A percentile compares a stretch with the other conserved stretches of the same genome.
Evolutionary conservation across 106 monocot species (phyloP).

Genomic region (Apostasia shenzhenica): DNA sequence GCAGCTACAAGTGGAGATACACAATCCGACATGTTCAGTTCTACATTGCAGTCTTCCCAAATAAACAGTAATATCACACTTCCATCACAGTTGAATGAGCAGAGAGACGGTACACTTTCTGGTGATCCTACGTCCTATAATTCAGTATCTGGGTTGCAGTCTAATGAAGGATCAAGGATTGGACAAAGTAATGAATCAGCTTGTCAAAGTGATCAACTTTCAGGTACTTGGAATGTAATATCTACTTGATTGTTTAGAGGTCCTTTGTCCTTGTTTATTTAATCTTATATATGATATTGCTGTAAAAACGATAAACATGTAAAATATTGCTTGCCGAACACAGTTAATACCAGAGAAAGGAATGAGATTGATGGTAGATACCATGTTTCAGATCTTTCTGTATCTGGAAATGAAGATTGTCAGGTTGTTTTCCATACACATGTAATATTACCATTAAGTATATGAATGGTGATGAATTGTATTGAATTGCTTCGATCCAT

Average conservation of each 20-base stretch:
- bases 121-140: conserved; percentile 5
- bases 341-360: background rate
- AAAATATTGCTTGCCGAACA: too few relatives aligned
- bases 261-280: background rate
- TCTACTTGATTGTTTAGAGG: background rate
- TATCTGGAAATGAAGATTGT: conserved; percentile 1
- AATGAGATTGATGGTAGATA: background rate
- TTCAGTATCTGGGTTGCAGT: background rate
- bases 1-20: conserved; percentile 7
- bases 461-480: conserved; percentile 3
- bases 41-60: background rate
- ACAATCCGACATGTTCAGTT: conserved; percentile 10
- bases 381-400: conserved; percentile 1
- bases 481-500: background rate
- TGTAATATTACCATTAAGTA: conserved; percentile 1
- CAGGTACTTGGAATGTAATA: background rate
- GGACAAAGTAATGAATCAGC: background rate
- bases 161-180: background rate
- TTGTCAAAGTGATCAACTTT: background rate
- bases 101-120: conserved; percentile 8
- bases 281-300: background rate
- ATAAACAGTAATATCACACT: conserved; percentile 3
- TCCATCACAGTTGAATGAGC: conserved; percentile 10
- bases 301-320: too few relatives aligned
- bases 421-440: conserved; percentile 8